A percentile compares a stretch with the other conserved stretches of the same genome.
phyloP scores from a whole-genome alignment of 257 asterid genomes.

The Phtheirospermum japonicum region DNA sequence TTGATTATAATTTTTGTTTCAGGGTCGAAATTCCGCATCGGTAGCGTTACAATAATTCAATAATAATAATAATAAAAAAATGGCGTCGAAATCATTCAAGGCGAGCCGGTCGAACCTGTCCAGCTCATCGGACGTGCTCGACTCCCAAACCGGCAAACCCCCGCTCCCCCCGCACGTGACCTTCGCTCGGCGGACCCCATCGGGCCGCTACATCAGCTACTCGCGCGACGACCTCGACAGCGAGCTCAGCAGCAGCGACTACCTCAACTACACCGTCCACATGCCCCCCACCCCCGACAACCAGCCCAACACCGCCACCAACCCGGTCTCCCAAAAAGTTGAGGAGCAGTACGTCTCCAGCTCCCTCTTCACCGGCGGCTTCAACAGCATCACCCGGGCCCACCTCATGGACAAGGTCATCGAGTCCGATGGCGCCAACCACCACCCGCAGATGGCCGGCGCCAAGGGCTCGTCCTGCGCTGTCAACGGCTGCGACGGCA shows the following conservation, averaged over 20 bases:
- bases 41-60: no score
- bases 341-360: constrained; percentile 66
- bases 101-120: constrained; percentile 50
- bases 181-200: constrained; percentile 54
- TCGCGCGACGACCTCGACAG: constrained; percentile 63
- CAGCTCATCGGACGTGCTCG: constrained; percentile 45
- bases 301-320: constrained; percentile 35
- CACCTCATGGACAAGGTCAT: constrained; percentile 60
- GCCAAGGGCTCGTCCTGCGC: constrained; percentile 67
- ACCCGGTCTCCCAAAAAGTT: constrained; percentile 52
- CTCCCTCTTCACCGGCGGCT: constrained; percentile 68
- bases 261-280: constrained; percentile 55
- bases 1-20: background rate
- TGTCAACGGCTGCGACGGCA: constrained; percentile 59
- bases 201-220: constrained; percentile 55
- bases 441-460: constrained; percentile 71
- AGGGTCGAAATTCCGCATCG: background rate
- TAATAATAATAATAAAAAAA: no score
- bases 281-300: constrained; percentile 64
- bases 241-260: constrained; percentile 54
- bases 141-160: constrained; percentile 48
- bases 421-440: constrained; percentile 40
- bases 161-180: constrained; percentile 51
- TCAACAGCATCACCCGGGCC: constrained; percentile 55
- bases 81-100: constrained; percentile 63